Base-by-base conservation (phyloP, 352 stramenopile species). In the Peronospora belbahrii region DNA sequence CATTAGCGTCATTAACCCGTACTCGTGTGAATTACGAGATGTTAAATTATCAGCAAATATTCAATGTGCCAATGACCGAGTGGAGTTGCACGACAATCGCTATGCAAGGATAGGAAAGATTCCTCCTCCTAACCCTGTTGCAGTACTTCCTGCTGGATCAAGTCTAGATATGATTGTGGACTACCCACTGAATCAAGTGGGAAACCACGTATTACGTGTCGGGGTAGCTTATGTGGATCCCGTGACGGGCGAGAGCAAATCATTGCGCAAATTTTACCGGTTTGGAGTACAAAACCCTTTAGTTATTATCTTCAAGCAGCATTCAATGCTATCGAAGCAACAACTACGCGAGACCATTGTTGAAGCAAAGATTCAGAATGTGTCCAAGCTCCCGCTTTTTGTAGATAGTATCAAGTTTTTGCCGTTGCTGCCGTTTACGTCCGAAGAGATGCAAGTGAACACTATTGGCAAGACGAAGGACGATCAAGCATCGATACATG, bases 131-230 rank as follows among this genome's bases (percentile, higher is more conserved):
- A 96, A 96, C 65, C 86, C 86, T 1, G 65, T 81, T 11, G 62
- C 81, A 36, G 49, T 85, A 17, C 71, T 95, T 13, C 35, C 59
- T 15, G 63, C 73, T 6, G 80, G 81, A 24, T 73, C 67, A 32
- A 90, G 83, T 65, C 64, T 95, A 20, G 86, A 96, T 59, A 95
- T 95, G 85, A 83, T 95, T 32, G 86, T 96, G 30, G 86, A 96
- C 51, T 88, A 94, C 46, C 80, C 83, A 15, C 71, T 96, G 4
- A 85, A 81, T 42, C 85, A 95, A 67, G 81, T 91, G 23, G 86
- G 80, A 13, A 94, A 89, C 41, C 82, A 92, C 36, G 83, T 91
- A 37, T 58, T 94, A 4, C 79, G 82, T 6, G 82, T 94, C 0
- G 79, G 82, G 3, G 82, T 94, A 11, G 63, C 68, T 35, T 94